Base-by-base conservation (phyloP, 2,329 filamentous ascomycete genomes). In the Teratosphaeria epicoccoides region DNA sequence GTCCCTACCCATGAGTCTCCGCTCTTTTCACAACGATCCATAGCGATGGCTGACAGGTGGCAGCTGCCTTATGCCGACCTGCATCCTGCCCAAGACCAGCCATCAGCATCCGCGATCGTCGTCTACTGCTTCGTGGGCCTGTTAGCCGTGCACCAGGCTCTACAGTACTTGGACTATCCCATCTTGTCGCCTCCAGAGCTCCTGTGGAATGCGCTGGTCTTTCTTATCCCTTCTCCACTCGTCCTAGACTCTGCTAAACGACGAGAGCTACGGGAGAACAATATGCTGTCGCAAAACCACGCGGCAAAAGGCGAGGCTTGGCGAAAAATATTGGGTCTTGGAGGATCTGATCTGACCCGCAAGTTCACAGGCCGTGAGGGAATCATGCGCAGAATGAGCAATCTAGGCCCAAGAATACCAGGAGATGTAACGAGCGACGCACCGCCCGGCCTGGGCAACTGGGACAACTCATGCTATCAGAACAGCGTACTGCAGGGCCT, bases 391-490 rank as follows among this genome's bases (percentile, higher is more conserved):
- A 53, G 58, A 28, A 52, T 63, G 40, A 63, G 63, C 33, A 53
- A 49, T 22, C 22, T 24, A 11, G 51, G 47, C 47, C 57, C 46
- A 2, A 61, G 57, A 46, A 61, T 51, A n/a, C 47, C 50, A 1
- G 48, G 53, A 17, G 28, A 49, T 23, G 17, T 51, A 2, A 57
- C 54, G n/a, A 63, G 62, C 10, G 62, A 67, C 52, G 67, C 64
- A 11, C 74, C 74, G 12, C 65, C 74, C 1, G 93, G 93, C 0
- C 72, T 97, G 49, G 88, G 88, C 9, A 98, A 98, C 67, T 84
- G 83, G 72, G 88, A 95, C 72, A 95, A 96, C 66, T 95, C 89
- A 1, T 97, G 93, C 73, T 98, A 95, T 68, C 93, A 97, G 69
- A 98, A 98, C 69, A 96, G 90, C 65, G 84, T 96, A 20, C 81